Evolutionary conservation across 306 rosid species (phyloP).

Genomic region (Acacia confusa): DNA sequence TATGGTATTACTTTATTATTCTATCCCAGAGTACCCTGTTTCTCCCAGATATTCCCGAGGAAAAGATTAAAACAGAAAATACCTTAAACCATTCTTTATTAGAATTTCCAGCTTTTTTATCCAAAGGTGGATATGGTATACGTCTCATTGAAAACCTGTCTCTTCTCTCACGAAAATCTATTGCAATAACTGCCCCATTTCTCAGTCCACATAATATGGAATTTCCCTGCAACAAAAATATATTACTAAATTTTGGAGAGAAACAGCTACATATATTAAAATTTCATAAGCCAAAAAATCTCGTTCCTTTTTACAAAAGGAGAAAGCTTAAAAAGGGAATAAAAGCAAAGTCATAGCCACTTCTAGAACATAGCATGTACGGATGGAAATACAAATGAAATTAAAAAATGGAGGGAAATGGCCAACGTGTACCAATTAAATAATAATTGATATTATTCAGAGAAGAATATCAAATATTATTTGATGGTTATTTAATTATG

Average conservation of each 20-base stretch:
- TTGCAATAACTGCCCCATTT: constrained; percentile 80
- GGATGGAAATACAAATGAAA: not conserved
- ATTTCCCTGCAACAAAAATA: constrained; percentile 65
- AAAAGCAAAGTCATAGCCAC: not conserved
- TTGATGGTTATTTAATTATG: too few relatives aligned
- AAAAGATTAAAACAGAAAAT: constrained; percentile 12
- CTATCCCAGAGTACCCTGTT: constrained; percentile 16
- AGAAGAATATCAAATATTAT: too few relatives aligned
- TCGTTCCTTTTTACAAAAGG: not conserved
- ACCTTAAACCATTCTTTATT: constrained; percentile 66
- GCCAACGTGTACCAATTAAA: too few relatives aligned
- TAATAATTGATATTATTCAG: too few relatives aligned
- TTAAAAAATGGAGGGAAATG: not conserved
- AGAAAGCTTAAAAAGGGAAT: not conserved
- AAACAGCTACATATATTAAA: constrained; percentile 6
- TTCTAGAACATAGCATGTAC: not conserved
- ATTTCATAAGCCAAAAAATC: not conserved
- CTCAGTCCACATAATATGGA: constrained; percentile 84
- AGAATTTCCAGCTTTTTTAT: constrained; percentile 42
- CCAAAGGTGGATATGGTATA: constrained; percentile 40
- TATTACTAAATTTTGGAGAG: not conserved
- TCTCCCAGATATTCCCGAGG: constrained; percentile 6
- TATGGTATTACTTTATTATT: not conserved
- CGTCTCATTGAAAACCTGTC: constrained; percentile 46
- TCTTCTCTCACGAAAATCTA: constrained; percentile 72